These are phyloP conservation scores for Pascua sp. DNA, from an alignment of 1,284 basidiomycete species.

Conservation along the genomic window DNA sequence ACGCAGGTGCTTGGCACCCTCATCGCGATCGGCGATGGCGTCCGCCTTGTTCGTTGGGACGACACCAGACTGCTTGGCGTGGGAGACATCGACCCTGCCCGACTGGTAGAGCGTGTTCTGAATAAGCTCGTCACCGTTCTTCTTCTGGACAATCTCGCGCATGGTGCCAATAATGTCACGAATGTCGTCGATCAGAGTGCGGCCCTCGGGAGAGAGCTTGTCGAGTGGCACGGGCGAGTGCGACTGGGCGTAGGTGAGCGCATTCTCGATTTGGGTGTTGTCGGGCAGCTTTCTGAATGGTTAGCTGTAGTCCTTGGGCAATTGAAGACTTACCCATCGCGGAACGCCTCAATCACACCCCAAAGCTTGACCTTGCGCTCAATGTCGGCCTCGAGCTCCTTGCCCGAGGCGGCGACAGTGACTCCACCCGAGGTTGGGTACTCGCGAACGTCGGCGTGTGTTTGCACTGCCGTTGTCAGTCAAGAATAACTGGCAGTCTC, in stretches of 20 bases:
- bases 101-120: slow-evolving; percentile 72
- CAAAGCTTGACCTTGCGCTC: slow-evolving; percentile 58
- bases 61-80: slow-evolving; percentile 5
- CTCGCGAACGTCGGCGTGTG: slow-evolving; percentile 7
- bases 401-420: slow-evolving; percentile 38
- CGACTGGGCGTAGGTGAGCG: slow-evolving; percentile 64
- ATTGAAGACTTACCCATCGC: slow-evolving; percentile 55
- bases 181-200: slow-evolving; percentile 68
- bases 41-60: slow-evolving; percentile 47
- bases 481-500: too few relatives aligned
- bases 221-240: slow-evolving; percentile 65
- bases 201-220: slow-evolving; percentile 71
- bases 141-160: slow-evolving; percentile 66
- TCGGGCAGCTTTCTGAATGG: slow-evolving; percentile 60
- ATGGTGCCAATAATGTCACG: slow-evolving; percentile 51
- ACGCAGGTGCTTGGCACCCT: slow-evolving; percentile 76
- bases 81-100: slow-evolving; percentile 32
- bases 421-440: slow-evolving; percentile 36
- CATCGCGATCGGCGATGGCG: slow-evolving; percentile 59
- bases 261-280: slow-evolving; percentile 72
- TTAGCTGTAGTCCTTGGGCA: not conserved
- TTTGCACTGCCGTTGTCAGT: slow-evolving; percentile 3
- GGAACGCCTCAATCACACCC: slow-evolving; percentile 72
- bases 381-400: slow-evolving; percentile 48
- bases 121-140: slow-evolving; percentile 85